These are phyloP conservation scores for Erodium moschatum DNA, from an alignment of 441 rosid genomes.

Conservation along the genomic window DNA sequence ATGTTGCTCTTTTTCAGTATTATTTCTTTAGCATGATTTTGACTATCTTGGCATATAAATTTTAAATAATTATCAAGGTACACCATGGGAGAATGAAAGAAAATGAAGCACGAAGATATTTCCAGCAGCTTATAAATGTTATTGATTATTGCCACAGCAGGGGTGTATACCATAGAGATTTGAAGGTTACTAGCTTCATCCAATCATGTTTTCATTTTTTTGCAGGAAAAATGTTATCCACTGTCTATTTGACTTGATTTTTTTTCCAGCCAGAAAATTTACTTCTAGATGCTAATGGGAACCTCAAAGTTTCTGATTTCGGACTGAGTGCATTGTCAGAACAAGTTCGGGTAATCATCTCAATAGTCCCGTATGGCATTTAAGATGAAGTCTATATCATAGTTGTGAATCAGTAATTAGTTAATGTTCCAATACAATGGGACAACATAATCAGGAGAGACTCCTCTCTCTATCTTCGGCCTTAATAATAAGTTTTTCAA, in stretches of 20 bases:
- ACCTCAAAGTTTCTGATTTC: constrained; percentile 93
- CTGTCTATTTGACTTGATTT: constrained; percentile 12
- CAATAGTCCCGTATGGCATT: too few species aligned
- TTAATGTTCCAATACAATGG: too few species aligned
- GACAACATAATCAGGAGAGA: too few species aligned
- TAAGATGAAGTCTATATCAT: background rate
- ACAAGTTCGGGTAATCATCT: constrained; percentile 75
- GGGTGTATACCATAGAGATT: constrained; percentile 91
- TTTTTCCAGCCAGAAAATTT: constrained; percentile 77
- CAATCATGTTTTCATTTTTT: background rate
- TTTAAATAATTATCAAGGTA: constrained; percentile 36
- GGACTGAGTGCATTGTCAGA: constrained; percentile 91
- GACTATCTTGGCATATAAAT: background rate
- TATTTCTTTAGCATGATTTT: constrained; percentile 4
- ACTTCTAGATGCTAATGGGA: constrained; percentile 65
- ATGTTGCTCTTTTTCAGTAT: background rate
- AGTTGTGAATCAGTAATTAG: too few species aligned
- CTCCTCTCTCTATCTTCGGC: too few species aligned
- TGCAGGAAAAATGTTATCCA: background rate
- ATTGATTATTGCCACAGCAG: constrained; percentile 95
- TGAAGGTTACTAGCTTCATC: constrained; percentile 43
- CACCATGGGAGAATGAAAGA: constrained; percentile 87
- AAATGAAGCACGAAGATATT: constrained; percentile 76
- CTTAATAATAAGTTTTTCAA: too few species aligned
- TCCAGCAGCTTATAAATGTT: constrained; percentile 88